Evolutionary conservation across 164 flowering plant genomes (phyloP).

Genomic region (Pachysandra terminalis): DNA sequence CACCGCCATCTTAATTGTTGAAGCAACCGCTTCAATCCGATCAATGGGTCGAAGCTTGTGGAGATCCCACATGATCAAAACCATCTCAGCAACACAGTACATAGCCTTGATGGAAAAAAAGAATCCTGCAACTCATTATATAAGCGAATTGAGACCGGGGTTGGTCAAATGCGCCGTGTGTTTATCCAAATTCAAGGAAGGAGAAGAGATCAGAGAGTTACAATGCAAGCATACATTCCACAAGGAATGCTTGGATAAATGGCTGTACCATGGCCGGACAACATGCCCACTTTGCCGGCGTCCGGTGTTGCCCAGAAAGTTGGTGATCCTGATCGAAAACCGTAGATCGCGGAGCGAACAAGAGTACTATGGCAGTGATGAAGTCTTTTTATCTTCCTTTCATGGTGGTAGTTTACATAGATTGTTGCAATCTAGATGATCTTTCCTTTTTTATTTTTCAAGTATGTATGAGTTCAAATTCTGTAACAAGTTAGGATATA

Average conservation of each 20-base stretch:
- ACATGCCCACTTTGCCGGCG: constrained; percentile 49
- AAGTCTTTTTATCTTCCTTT: constrained; percentile 32
- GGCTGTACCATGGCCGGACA: constrained; percentile 35
- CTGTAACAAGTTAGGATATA: too few species aligned
- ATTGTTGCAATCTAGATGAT: not conserved
- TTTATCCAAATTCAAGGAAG: constrained; percentile 36
- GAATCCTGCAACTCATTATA: constrained; percentile 25
- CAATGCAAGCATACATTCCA: constrained; percentile 48
- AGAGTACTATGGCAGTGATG: constrained; percentile 26
- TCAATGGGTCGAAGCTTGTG: constrained; percentile 7
- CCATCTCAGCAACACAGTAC: constrained; percentile 14
- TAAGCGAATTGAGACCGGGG: not conserved
- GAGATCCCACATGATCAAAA: not conserved
- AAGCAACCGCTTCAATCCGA: constrained; percentile 20
- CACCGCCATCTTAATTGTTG: constrained; percentile 28
- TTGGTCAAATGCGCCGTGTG: constrained; percentile 38
- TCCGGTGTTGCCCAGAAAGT: constrained; percentile 27
- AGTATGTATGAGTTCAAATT: too few species aligned
- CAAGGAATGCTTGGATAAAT: constrained; percentile 41
- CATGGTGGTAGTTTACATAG: constrained; percentile 23
- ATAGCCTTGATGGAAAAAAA: constrained; percentile 29
- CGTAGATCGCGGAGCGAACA: constrained; percentile 9
- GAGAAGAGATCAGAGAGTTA: constrained; percentile 37
- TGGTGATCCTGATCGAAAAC: too few species aligned
- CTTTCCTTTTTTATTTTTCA: too few species aligned